phyloP scores from a whole-genome alignment of 345 rosid genomes.

The Isatis tinctoria region DNA sequence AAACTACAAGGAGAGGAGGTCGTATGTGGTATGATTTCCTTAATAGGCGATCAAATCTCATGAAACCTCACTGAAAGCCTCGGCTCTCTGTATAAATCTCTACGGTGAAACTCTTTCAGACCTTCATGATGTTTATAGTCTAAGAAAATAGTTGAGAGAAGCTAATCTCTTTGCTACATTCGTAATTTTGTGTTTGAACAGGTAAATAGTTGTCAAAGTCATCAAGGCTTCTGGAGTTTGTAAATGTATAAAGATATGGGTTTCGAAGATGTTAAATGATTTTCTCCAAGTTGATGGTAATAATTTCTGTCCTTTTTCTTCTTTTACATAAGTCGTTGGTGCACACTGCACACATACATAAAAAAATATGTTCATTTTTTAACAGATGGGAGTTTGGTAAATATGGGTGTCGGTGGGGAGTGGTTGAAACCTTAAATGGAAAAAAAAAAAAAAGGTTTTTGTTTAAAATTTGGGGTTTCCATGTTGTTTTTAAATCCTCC shows the following conservation, averaged over 20 bases:
- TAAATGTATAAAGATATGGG: slow-evolving; percentile 14
- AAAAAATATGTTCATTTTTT: slow-evolving; percentile 14
- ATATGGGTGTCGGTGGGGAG: slow-evolving; percentile 12
- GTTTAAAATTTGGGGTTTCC: slow-evolving; percentile 12
- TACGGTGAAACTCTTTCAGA: slow-evolving; percentile 20
- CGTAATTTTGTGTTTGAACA: slow-evolving; percentile 16
- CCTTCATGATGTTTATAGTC: background rate
- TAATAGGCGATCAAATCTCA: slow-evolving; percentile 31
- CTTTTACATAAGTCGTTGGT: background rate
- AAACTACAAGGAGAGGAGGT: slow-evolving; percentile 13
- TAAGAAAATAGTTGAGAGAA: background rate
- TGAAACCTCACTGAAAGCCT: slow-evolving; percentile 3
- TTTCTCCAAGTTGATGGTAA: slow-evolving; percentile 21
- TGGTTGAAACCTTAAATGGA: slow-evolving; percentile 4
- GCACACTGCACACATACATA: background rate
- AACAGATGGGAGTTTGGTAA: slow-evolving; percentile 19
- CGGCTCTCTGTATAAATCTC: slow-evolving; percentile 10
- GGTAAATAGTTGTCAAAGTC: slow-evolving; percentile 25
- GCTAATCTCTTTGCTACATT: background rate
- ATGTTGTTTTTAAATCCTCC: slow-evolving; percentile 21
- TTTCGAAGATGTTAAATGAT: slow-evolving; percentile 5
- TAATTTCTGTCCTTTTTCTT: background rate
- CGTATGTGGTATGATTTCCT: slow-evolving; percentile 51
- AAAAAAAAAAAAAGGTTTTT: background rate
- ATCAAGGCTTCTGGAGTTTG: slow-evolving; percentile 23